Evolutionary conservation across 1,284 basidiomycete species (phyloP), one percentile per base, ranked within the genome.

Genomic region (Leccinum insolens): DNA sequence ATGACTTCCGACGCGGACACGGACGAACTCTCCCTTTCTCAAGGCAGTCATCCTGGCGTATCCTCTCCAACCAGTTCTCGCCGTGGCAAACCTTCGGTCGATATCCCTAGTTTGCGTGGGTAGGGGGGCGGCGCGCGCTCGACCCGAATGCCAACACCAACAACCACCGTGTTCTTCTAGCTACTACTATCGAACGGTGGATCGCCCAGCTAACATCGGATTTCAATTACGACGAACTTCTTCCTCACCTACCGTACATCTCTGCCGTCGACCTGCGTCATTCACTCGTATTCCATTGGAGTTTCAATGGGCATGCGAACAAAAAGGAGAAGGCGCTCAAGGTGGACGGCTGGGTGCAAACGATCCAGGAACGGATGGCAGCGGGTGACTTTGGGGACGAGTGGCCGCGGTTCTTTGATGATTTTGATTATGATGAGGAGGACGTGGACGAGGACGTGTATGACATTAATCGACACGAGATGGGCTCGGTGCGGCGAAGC

Each of bases 161-260:
- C 46, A 72, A 75, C 22, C 81, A 82, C 71, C 87, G 84, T 71
- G 81, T 93, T 44, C 80, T 96, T 15, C 82, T 95, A 44, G 94
- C 93, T 0, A 94, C 94, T 4, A 95, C 93, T 22, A 22, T 22
- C 22, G 22, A 22, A 28, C 88, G 94, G 2, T 95, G 94, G 93
- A 90, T 96, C 68, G 93, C 93, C 1, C 94, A 96, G 75, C 82
- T 95, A 60, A 95, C 94, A 39, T 92, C 90, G 74, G 89, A 92
- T 72, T 82, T 95, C 71, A 89, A 93, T 77, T 92, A 93, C 69
- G 92, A 94, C 76, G 91, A 88, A 92, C 71, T 95, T 95, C 78
- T 37, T 37, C 34, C 11, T 37, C 34, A 37, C 4, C 34, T 37
- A 37, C 34, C 4, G 95, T 95, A 94, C 77, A 85, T 95, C 74